phyloP scores from a whole-genome alignment of 768 basidiomycete genomes.

The Boletus pseudopeckii region DNA sequence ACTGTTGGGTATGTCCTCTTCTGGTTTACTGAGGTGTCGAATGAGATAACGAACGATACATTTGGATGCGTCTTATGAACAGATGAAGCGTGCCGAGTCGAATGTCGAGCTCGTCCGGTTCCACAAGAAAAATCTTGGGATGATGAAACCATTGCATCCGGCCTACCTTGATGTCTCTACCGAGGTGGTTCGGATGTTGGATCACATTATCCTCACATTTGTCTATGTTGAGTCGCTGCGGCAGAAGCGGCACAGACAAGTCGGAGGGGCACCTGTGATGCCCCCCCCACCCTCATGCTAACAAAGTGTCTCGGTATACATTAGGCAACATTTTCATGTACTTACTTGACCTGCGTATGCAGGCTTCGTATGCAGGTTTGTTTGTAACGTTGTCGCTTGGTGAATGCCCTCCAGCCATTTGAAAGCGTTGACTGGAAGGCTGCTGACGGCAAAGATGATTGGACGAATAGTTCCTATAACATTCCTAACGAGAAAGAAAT shows the following conservation, averaged over 20 bases:
- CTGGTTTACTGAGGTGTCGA: not conserved
- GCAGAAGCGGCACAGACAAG: not conserved
- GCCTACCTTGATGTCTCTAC: slow-evolving; percentile 24
- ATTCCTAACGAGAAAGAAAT: too few species aligned
- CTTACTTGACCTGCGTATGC: too few species aligned
- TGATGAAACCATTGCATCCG: slow-evolving; percentile 16
- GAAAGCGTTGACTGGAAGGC: too few species aligned
- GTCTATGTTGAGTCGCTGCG: slow-evolving; percentile 21
- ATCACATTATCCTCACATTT: slow-evolving; percentile 28
- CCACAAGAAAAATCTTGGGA: slow-evolving; percentile 23
- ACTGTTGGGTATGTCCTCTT: slow-evolving; percentile 24
- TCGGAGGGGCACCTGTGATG: not conserved
- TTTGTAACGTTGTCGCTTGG: too few species aligned
- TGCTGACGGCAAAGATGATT: too few species aligned
- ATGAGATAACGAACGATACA: not conserved
- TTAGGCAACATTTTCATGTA: too few species aligned
- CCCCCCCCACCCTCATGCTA: too few species aligned
- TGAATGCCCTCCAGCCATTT: too few species aligned
- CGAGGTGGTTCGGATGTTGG: slow-evolving; percentile 17
- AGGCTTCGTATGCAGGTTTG: too few species aligned
- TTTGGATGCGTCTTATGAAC: not conserved
- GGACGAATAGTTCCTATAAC: too few species aligned
- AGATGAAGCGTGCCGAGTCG: slow-evolving; percentile 22
- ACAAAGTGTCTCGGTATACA: too few species aligned
- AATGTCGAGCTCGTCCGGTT: slow-evolving; percentile 18